Percentiles rank a stretch among this genome's conserved stretches.
phyloP scores from a whole-genome alignment of 148 eudicot genomes.

The Chenopodium suecicum region DNA sequence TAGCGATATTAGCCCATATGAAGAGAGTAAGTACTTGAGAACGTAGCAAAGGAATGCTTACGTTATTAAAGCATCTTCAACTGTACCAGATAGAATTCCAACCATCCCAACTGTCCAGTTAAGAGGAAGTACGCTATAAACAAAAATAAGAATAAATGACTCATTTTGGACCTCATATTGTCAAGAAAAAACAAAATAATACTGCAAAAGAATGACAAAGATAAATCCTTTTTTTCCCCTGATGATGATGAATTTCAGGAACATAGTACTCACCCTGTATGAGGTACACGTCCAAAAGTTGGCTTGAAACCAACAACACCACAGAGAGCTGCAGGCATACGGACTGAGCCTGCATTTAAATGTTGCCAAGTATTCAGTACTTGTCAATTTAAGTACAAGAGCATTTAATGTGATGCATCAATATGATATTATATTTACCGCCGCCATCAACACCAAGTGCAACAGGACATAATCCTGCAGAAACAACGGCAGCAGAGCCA shows the following conservation, averaged over 20 bases:
- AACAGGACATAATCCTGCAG: constrained; percentile 91
- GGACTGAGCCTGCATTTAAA: constrained; percentile 63
- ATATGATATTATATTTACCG: constrained; percentile 41
- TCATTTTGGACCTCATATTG: constrained; percentile 5
- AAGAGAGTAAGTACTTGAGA: background rate
- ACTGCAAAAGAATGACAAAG: background rate
- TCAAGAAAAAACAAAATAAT: background rate
- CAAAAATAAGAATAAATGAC: constrained; percentile 3
- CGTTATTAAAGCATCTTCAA: constrained; percentile 88
- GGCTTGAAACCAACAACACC: constrained; percentile 97
- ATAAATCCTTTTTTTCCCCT: background rate
- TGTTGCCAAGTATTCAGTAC: background rate
- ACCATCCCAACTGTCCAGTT: constrained; percentile 98
- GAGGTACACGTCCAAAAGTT: constrained; percentile 85
- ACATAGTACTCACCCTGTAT: constrained; percentile 57
- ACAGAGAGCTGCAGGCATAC: constrained; percentile 97
- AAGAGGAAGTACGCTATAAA: constrained; percentile 73
- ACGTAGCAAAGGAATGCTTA: constrained; percentile 34
- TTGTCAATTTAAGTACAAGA: background rate
- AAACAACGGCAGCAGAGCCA: constrained; percentile 96
- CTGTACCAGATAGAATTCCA: constrained; percentile 82
- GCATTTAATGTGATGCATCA: background rate
- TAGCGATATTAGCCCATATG: background rate
- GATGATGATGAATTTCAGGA: background rate
- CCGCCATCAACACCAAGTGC: constrained; percentile 99